phyloP scores from a whole-genome alignment of 2,329 filamentous ascomycete genomes.

The Colletotrichum sp. region DNA sequence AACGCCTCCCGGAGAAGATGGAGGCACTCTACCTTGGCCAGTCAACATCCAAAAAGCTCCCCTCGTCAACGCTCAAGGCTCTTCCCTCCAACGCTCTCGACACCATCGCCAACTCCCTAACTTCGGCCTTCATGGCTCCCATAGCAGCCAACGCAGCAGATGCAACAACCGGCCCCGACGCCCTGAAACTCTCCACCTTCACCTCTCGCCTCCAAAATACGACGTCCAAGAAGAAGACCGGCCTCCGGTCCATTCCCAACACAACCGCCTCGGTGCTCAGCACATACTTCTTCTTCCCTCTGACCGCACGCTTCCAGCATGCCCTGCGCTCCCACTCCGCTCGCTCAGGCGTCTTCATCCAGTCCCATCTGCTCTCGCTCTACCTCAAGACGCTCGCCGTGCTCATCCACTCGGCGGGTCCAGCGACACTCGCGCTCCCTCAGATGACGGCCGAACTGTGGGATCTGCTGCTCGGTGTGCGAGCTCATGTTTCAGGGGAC shows the following conservation, averaged over 20 bases:
- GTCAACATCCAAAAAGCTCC: slow-evolving; percentile 21
- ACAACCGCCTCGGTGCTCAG: slow-evolving; percentile 78
- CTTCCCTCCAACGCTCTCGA: slow-evolving; percentile 68
- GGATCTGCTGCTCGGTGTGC: slow-evolving; percentile 76
- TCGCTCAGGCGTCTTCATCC: slow-evolving; percentile 64
- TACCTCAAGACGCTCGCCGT: slow-evolving; percentile 88
- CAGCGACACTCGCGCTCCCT: slow-evolving; percentile 75
- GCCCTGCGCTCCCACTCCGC: slow-evolving; percentile 49
- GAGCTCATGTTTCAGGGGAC: slow-evolving; percentile 65
- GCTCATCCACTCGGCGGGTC: slow-evolving; percentile 82
- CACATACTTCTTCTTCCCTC: slow-evolving; percentile 82
- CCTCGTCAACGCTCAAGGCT: slow-evolving; percentile 48
- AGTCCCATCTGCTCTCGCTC: slow-evolving; percentile 76
- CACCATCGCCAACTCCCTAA: slow-evolving; percentile 69
- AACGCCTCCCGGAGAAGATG: slow-evolving; percentile 74
- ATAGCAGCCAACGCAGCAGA: slow-evolving; percentile 85
- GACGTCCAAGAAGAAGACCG: slow-evolving; percentile 35
- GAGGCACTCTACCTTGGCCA: slow-evolving; percentile 70
- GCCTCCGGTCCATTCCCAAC: slow-evolving; percentile 69
- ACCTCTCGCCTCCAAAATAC: slow-evolving; percentile 69
- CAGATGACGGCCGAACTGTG: slow-evolving; percentile 86
- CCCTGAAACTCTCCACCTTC: slow-evolving; percentile 89
- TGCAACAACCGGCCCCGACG: slow-evolving; percentile 76
- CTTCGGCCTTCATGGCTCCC: slow-evolving; percentile 77
- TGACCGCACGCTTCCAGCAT: slow-evolving; percentile 81